Conservation (phyloP, 2,329 filamentous ascomycete species). For the Reticulascus tulasneorum region DNA sequence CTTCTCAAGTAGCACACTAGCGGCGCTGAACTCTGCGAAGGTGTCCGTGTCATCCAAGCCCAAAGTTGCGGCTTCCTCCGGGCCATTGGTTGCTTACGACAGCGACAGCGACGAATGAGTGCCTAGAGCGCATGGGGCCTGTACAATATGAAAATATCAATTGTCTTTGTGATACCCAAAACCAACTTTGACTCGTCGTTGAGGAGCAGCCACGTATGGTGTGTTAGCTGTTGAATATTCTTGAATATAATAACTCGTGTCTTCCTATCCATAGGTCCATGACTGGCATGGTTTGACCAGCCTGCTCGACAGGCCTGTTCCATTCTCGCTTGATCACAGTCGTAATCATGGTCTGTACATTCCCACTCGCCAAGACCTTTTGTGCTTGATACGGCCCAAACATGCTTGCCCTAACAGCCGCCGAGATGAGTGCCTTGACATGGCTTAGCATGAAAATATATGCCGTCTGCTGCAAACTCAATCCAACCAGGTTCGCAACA, state of each 20-base stretch:
- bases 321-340: constrained; percentile 58
- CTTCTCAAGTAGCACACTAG: constrained; percentile 76
- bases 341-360: constrained; percentile 55
- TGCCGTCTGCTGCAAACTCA: constrained; percentile 59
- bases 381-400: constrained; percentile 81
- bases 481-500: constrained; percentile 57
- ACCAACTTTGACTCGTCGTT: not conserved
- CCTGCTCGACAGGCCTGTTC: constrained; percentile 56
- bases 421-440: constrained; percentile 71
- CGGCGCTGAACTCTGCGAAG: constrained; percentile 63
- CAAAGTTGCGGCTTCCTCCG: constrained; percentile 50
- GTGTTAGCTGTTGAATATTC: constrained; percentile 83
- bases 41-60: constrained; percentile 51
- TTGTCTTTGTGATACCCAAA: constrained; percentile 12
- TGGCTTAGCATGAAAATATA: constrained; percentile 76
- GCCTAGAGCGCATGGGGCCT: constrained; percentile 39
- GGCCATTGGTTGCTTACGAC: constrained; percentile 81
- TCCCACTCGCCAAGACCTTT: constrained; percentile 59
- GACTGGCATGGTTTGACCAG: constrained; percentile 70
- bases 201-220: constrained; percentile 3
- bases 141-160: constrained; percentile 62
- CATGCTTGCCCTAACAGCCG: constrained; percentile 71
- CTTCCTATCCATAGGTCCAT: constrained; percentile 82
- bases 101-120: constrained; percentile 68
- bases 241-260: constrained; percentile 78